phyloP scores from a whole-genome alignment of 192 early-diverging fungal genomes.

The Polychytrium aggregatum region DNA sequence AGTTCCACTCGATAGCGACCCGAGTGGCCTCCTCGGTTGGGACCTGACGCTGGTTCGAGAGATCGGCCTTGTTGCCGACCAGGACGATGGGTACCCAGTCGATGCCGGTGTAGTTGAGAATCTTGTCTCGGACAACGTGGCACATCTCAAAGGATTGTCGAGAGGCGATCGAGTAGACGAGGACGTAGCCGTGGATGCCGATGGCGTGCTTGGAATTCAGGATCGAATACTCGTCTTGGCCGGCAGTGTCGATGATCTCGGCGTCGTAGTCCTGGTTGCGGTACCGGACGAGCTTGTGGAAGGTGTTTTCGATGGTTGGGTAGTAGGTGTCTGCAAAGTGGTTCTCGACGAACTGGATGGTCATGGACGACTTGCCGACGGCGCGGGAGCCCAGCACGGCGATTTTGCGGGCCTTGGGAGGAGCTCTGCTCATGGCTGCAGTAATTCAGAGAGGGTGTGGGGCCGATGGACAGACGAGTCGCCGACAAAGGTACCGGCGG shows the following conservation, averaged over 20 bases:
- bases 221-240: constrained; percentile 92
- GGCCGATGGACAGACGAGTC: background rate
- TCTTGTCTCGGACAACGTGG: constrained; percentile 83
- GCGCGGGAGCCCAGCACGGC: constrained; percentile 69
- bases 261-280: constrained; percentile 71
- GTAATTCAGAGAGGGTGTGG: constrained; percentile 4
- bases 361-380: constrained; percentile 77
- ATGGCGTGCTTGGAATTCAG: constrained; percentile 82
- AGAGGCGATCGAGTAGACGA: constrained; percentile 85
- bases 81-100: constrained; percentile 84
- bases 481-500: too few relatives aligned
- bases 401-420: constrained; percentile 63
- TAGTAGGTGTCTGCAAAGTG: constrained; percentile 88
- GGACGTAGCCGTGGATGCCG: constrained; percentile 87
- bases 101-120: constrained; percentile 80
- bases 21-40: constrained; percentile 61
- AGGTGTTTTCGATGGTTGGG: constrained; percentile 90
- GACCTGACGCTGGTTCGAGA: constrained; percentile 69
- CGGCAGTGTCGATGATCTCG: constrained; percentile 92
- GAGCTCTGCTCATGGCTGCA: too few relatives aligned
- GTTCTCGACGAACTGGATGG: constrained; percentile 85
- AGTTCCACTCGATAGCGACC: constrained; percentile 72
- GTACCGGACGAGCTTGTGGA: constrained; percentile 75
- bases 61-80: constrained; percentile 89
- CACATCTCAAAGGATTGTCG: constrained; percentile 82